Base-by-base conservation (phyloP, 441 rosid genomes). In the Omphalea diandra region DNA sequence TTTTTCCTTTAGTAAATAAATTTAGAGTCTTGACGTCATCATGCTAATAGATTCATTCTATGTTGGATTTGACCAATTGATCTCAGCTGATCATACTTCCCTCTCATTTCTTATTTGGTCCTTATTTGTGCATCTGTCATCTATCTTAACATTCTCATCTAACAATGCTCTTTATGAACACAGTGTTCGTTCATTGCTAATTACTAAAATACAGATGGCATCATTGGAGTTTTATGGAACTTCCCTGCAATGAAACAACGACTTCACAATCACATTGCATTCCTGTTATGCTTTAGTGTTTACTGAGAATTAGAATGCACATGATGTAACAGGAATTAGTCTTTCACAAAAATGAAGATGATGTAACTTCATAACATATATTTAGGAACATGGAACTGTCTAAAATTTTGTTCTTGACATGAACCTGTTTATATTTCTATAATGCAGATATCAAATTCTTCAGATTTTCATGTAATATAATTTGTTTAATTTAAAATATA, bases 401-500 rank as follows among this genome's bases (percentile, higher is more conserved):
- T 41, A 24, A 32, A 3, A 17, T 7, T 4, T n/a, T n/a, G 54
- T 4, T 38, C 24, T 29, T 43, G 40, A 43, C 43, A 47, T 7
- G 20, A 41, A 43, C 26, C 26, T n/a, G 29, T 69, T 32, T 35
- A 33, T 46, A 29, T 22, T 31, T 52, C 7, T 22, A 22, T 36
- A 1, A 18, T 6, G 31, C 5, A 29, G 68, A 22, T 46, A 18
- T 18, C 4, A 40, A 52, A 14, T 27, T 18, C 11, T 3, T 11
- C n/a, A 24, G 29, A 41, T 32, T 50, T 61, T 18, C n/a, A 3
- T 38, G 55, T 20, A 24, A 12, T 60, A 8, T 59, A 18, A 35
- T 20, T 18, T 49, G 14, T 49, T 66, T 35, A 9, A 31, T 47
- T 36, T 53, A 53, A 17, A 43, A 17, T 26, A 46, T 77, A 67